Evolutionary conservation across 2,329 filamentous ascomycete genomes (phyloP).

Genomic region (Metarhizium brunneum): DNA sequence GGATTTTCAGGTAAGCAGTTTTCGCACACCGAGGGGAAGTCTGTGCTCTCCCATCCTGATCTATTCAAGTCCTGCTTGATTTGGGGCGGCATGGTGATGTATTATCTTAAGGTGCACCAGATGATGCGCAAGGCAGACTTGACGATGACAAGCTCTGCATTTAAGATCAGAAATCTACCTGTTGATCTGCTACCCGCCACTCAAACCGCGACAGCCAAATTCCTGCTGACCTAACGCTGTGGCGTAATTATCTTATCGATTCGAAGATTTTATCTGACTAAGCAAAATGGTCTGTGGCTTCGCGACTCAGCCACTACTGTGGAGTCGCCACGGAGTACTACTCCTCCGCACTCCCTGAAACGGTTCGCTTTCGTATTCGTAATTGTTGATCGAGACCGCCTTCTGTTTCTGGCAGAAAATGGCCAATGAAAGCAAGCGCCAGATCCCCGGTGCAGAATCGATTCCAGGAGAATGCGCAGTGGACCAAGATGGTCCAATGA

Average conservation of each 20-base stretch:
- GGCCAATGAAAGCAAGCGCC: background rate
- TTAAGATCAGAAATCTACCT: background rate
- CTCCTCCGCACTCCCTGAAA: no score
- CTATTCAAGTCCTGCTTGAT: slow-evolving; percentile 95
- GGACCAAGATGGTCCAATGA: slow-evolving; percentile 8
- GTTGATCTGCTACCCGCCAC: background rate
- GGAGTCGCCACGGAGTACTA: no score
- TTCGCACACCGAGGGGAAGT: slow-evolving; percentile 84
- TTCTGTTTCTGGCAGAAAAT: background rate
- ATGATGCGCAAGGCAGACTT: slow-evolving; percentile 8
- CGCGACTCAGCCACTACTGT: background rate
- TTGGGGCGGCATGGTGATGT: slow-evolving; percentile 63
- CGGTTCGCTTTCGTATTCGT: slow-evolving; percentile 12
- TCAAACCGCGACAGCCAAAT: background rate
- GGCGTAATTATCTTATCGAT: background rate
- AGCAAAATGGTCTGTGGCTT: background rate
- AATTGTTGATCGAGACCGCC: background rate
- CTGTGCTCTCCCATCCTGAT: slow-evolving; percentile 90
- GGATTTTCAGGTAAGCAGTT: slow-evolving; percentile 92
- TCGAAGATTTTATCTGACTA: background rate
- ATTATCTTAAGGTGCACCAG: background rate
- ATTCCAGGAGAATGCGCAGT: background rate
- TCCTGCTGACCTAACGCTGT: slow-evolving; percentile 3
- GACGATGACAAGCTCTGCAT: background rate
- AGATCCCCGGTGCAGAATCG: background rate